Base-by-base conservation (phyloP, 1,139 yeast genomes). In the Scheffersomyces illinoinensis region DNA sequence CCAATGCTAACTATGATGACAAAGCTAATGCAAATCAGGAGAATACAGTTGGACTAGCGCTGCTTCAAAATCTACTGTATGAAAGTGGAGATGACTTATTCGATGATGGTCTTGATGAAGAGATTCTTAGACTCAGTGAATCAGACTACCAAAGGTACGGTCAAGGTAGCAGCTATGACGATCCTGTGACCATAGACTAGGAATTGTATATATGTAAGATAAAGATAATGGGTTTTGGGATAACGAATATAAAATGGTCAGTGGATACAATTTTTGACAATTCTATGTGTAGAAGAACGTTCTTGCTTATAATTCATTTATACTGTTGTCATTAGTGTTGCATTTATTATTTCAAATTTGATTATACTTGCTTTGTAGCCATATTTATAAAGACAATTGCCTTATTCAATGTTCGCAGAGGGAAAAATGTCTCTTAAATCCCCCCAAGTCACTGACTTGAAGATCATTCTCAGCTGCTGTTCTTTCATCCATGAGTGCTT, bases 91-190 rank as follows among this genome's bases (percentile, higher is more conserved):
- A 52, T 21, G 59, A 56, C 26, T 54, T 61, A 4, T 71, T 71
- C 54, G 64, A 71, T 51, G 74, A 71, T 57, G 73, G 72, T 7
- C 59, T 71, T 47, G 73, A 69, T 54, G 71, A 68, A 5, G 67
- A 65, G 39, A 47, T 65, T 56, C 55, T 62, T 57, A 24, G 24
- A 46, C 47, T 26, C 57, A 43, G 59, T 47, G 33, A 14, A 24
- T 50, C 52, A 12, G 54, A 53, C 33, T 56, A 52, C 26, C 58
- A 47, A 55, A 5, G 58, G 58, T 39, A 47, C 20, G 55, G 57
- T 24, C 79, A 78, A 20, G 62, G 68, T 0, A 81, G 82, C 1
- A 76, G 77, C 57, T 78, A 81, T 81, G 77, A 74, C 47, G 79
- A 78, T 59, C 83, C 83, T 4, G 66, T 74, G 47, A 72, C 73